Evolutionary conservation across 139 green algal genomes (phyloP).

Genomic region (Picochlorum sp.): DNA sequence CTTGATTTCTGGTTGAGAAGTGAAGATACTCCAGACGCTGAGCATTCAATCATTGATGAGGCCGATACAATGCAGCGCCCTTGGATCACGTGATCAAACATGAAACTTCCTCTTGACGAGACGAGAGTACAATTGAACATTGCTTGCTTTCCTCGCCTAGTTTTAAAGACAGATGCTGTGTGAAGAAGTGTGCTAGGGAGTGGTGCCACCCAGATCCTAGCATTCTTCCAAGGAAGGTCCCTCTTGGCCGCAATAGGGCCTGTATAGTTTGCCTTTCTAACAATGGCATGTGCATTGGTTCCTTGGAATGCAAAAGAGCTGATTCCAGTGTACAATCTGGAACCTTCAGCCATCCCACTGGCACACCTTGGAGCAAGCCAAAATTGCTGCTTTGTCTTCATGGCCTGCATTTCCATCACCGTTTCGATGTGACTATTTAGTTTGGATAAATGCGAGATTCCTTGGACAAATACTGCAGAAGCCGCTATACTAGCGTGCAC

Average conservation of each 20-base stretch:
- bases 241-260: background rate
- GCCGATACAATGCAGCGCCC: conserved; percentile 48
- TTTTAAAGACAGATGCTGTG: background rate
- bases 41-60: conserved; percentile 57
- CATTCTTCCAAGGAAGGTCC: background rate
- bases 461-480: conserved; percentile 8
- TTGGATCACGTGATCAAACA: conserved; percentile 60
- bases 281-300: conserved; percentile 48
- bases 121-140: conserved; percentile 27
- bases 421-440: conserved; percentile 25
- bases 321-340: conserved; percentile 11
- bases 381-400: conserved; percentile 7
- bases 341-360: background rate
- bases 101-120: conserved; percentile 36
- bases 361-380: conserved; percentile 20
- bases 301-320: conserved; percentile 77
- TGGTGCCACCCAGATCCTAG: conserved; percentile 27
- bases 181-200: conserved; percentile 37
- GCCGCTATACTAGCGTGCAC: conserved; percentile 20
- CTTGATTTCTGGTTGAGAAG: conserved; percentile 11
- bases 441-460: conserved; percentile 26
- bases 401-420: conserved; percentile 20
- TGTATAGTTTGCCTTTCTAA: background rate
- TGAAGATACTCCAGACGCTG: conserved; percentile 16
- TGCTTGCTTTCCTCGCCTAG: background rate